Percentiles rank a stretch among this genome's conserved stretches.
phyloP scores from a whole-genome alignment of 108 stramenopile species.

The Nitzschia putrida region DNA sequence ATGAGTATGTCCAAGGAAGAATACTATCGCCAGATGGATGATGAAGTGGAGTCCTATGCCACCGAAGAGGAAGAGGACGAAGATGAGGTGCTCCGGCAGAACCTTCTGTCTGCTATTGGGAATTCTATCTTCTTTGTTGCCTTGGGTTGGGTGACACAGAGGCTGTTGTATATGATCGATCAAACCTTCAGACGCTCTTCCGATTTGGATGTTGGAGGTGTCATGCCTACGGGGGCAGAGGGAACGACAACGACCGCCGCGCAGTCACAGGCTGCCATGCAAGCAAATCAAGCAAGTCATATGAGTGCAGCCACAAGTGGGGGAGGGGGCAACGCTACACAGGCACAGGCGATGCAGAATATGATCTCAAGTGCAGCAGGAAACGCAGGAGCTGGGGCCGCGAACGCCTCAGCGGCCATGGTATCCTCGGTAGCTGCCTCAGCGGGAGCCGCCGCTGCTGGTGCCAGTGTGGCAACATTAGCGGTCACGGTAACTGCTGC shows the following conservation, averaged over 20 bases:
- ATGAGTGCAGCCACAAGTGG: neutral
- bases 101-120: constrained; percentile 4
- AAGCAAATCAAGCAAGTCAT: neutral
- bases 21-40: neutral
- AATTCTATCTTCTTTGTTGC: constrained; percentile 2
- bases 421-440: constrained; percentile 3
- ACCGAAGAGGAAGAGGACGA: too few species aligned
- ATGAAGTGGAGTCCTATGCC: constrained; percentile 1
- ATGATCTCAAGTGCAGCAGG: constrained; percentile 8
- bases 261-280: constrained; percentile 5
- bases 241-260: neutral
- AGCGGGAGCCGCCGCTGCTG: constrained; percentile 12
- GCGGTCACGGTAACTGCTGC: neutral
- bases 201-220: neutral
- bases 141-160: neutral
- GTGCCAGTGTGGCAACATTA: constrained; percentile 12
- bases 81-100: neutral
- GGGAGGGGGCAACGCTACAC: too few species aligned
- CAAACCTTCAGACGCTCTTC: neutral
- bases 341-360: constrained; percentile 11
- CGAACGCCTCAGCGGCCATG: constrained; percentile 3
- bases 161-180: too few species aligned
- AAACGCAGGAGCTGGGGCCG: constrained; percentile 4
- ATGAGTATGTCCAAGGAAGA: too few species aligned
- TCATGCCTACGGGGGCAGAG: too few species aligned